Conservation (phyloP, 1,284 basidiomycete genomes). For the Cryptococcus jaspeensis region DNA sequence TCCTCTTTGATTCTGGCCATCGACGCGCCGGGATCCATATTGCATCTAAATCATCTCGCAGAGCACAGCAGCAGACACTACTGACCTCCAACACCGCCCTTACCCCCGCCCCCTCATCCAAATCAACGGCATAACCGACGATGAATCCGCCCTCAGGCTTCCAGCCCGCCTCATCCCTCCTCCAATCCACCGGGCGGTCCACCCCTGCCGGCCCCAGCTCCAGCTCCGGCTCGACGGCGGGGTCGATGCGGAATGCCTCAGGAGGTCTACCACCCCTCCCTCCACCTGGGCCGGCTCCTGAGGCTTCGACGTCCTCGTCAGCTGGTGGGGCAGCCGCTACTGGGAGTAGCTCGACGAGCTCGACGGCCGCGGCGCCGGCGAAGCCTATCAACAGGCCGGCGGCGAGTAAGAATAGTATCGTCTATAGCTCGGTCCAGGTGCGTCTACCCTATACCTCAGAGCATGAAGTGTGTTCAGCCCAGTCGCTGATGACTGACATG, state of each 20-base stretch:
- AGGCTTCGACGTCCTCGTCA: constrained; percentile 5
- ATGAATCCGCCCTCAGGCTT: constrained; percentile 25
- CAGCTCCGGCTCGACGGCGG: not conserved
- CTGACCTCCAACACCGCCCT: too few relatives aligned
- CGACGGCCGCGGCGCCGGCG: constrained; percentile 6
- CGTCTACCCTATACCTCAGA: constrained; percentile 27
- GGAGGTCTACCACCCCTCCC: constrained; percentile 18
- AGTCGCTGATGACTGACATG: constrained; percentile 20
- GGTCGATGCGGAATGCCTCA: constrained; percentile 24
- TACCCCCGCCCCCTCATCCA: too few relatives aligned
- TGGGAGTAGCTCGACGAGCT: not conserved
- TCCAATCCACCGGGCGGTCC: constrained; percentile 15
- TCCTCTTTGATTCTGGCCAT: too few relatives aligned
- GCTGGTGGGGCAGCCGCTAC: too few relatives aligned
- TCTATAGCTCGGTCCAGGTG: constrained; percentile 67
- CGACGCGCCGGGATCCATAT: too few relatives aligned
- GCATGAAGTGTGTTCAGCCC: too few relatives aligned
- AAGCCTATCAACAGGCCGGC: constrained; percentile 27
- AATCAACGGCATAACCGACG: too few relatives aligned
- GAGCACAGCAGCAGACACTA: too few relatives aligned
- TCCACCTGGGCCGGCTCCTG: not conserved
- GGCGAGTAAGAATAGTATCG: constrained; percentile 58
- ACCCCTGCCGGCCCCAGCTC: not conserved
- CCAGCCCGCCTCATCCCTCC: constrained; percentile 23
- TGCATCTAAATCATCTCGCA: too few relatives aligned